Evolutionary conservation across 1,284 basidiomycete genomes (phyloP), one percentile per base, ranked within the genome.

Genomic region (Boletus calvinii): DNA sequence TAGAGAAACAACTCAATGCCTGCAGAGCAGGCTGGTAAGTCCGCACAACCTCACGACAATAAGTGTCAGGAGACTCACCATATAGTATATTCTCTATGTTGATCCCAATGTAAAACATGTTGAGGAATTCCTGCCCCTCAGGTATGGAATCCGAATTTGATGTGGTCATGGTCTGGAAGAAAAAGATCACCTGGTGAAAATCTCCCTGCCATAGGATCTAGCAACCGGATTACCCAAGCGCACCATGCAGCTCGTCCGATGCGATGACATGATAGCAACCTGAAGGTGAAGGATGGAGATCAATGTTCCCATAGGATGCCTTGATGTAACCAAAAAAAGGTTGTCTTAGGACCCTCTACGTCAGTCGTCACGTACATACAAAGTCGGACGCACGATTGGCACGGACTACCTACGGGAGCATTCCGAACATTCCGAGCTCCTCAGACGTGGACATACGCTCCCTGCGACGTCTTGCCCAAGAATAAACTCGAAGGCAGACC

Each of bases 71-170:
- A 22, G 7, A 35, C 50, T 13, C 8, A 48, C 50, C 44, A 8
- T 51, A 51, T 4, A 51, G 22, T 12, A 51, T 35, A 18, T 51
- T 48, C 32, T 51, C 38, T 24, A 51, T 20, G 18, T 48, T 51
- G 45, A 48, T 51, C 3, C 37, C 50, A 18, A 39, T 10, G 13
- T 51, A 51, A 29, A 48, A 46, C 13, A 34, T n/a, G 18, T 20
- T 34, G 5, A 51, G 13, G 24, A 48, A 48, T 12, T 20, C 32
- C 11, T 5, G 3, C 40, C 18, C 26, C 26, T 26, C 26, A 26
- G 26, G 7, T 6, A 26, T 6, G 7, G 26, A 26, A 26, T 26
- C 26, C 26, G 26, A 26, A 18, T 18, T 12, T 4, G 11, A 17
- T 34, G 32, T 22, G 13, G 32, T 18, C 50, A 48, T 48, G 31